phyloP scores from a whole-genome alignment of 2,329 filamentous ascomycete genomes.

The Sclerotinia spermophila region DNA sequence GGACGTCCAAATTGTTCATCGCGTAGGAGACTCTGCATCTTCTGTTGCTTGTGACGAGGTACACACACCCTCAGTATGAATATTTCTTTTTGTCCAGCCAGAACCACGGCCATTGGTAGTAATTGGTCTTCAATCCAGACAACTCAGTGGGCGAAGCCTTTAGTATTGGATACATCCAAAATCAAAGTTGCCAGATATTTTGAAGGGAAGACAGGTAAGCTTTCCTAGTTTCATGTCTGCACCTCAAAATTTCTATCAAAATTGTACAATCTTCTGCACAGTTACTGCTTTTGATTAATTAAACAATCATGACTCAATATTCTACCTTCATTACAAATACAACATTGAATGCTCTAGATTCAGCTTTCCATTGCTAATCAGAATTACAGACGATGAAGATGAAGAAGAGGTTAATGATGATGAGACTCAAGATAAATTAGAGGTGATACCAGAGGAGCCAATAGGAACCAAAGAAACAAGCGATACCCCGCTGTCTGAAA shows the following conservation, averaged over 20 bases:
- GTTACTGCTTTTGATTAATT: background rate
- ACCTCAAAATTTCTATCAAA: background rate
- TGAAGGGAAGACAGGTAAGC: conserved; percentile 13
- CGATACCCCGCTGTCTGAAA: conserved; percentile 11
- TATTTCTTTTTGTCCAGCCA: conserved; percentile 35
- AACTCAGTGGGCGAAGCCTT: conserved; percentile 15
- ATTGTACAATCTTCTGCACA: background rate
- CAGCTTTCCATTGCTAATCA: conserved; percentile 2
- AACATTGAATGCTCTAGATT: background rate
- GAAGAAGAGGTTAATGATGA: conserved; percentile 1
- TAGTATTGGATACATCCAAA: conserved; percentile 23
- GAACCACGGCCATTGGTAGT: conserved; percentile 23
- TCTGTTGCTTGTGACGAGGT: conserved; percentile 27
- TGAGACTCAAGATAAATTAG: conserved; percentile 7
- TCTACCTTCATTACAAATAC: background rate
- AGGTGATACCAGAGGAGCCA: conserved; percentile 6
- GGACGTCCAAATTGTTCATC: conserved; percentile 25
- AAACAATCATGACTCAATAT: background rate
- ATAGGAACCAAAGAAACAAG: conserved; percentile 11
- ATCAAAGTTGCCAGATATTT: conserved; percentile 21
- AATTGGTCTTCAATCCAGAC: conserved; percentile 26
- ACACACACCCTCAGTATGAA: conserved; percentile 31
- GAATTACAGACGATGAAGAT: background rate
- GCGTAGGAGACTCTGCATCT: conserved; percentile 19
- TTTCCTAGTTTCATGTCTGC: conserved; percentile 6